Evolutionary conservation across 305 asterid genomes (phyloP).

Genomic region (Fraxinus angustifolia): DNA sequence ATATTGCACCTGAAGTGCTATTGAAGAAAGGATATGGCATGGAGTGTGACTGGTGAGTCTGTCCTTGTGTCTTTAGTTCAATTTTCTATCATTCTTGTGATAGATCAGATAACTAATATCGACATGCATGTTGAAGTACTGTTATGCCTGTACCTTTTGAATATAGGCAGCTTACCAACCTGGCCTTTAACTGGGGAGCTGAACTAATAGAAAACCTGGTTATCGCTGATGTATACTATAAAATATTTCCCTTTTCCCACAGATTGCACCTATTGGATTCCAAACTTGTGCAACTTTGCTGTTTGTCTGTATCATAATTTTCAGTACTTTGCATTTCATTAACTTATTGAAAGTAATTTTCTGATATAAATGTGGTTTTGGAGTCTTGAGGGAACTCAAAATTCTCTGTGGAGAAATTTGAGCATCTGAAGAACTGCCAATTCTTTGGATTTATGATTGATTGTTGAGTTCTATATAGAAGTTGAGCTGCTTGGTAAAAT

Average conservation of each 20-base stretch:
- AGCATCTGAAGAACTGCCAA: background rate
- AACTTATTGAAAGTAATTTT: background rate
- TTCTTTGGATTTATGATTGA: background rate
- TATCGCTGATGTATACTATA: background rate
- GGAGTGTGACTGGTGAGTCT: constrained; percentile 31
- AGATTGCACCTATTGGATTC: background rate
- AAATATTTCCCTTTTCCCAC: background rate
- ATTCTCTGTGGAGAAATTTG: background rate
- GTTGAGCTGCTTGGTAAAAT: background rate
- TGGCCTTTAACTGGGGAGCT: background rate
- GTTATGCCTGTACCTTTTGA: background rate
- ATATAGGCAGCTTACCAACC: background rate
- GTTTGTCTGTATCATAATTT: background rate
- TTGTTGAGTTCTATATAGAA: background rate
- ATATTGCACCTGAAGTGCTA: constrained; percentile 31
- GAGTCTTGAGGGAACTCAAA: background rate
- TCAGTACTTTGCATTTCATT: background rate
- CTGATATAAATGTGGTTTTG: background rate
- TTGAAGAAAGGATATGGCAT: constrained; percentile 32
- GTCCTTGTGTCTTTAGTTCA: background rate
- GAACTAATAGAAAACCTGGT: background rate
- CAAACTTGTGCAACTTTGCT: background rate
- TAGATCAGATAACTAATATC: background rate
- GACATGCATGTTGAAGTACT: background rate
- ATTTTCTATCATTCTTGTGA: background rate